Evolutionary conservation across 257 asterid species (phyloP), one percentile per base, ranked within the genome.

Genomic region (Rauvolfia tetraphylla): DNA sequence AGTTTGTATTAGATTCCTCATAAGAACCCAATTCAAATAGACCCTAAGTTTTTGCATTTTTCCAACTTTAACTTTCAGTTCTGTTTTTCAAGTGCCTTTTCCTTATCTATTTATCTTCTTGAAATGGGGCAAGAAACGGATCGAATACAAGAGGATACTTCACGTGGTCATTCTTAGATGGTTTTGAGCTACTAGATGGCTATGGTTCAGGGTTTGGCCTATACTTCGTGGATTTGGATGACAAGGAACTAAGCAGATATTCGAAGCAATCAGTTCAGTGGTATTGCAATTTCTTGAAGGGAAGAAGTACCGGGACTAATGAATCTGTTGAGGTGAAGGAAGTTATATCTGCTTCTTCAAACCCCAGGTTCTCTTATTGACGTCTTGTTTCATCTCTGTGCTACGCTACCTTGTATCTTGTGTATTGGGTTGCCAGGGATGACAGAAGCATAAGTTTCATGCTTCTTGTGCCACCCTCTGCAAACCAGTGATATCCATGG

Each of bases 131-230:
- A 44, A 86, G 89, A 84, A 86, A 86, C 44, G 89, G 89, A 8
- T 82, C 86, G 2, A 82, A 86, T 46, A 58, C 80, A 0, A 79
- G 73, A 58, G 89, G 85, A 3, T 86, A 84, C 76, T 81, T 86
- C 36, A 41, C n/a, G 18, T 84, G 89, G 87, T 79, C 87, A 48
- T 75, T 80, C 80, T 73, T 86, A 18, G 89, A 86, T 36, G 76
- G 86, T 63, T n/a, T 86, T 15, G 89, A 86, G 76, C 23, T 87
- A 36, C 12, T 83, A 75, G 83, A 31, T 34, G 91, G 89, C 34
- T 87, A 72, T 56, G 31, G 63, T 6, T 34, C 85, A 1, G 33
- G 79, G 0, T 87, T 44, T 7, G 89, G 91, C 9, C 72, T 87
- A 57, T 79, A 85, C 84, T 83, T 80, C 13, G 91, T 87, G 1